Evolutionary conservation across 2,329 filamentous ascomycete species (phyloP).

Genomic region (Ceratocystis alfenasii): DNA sequence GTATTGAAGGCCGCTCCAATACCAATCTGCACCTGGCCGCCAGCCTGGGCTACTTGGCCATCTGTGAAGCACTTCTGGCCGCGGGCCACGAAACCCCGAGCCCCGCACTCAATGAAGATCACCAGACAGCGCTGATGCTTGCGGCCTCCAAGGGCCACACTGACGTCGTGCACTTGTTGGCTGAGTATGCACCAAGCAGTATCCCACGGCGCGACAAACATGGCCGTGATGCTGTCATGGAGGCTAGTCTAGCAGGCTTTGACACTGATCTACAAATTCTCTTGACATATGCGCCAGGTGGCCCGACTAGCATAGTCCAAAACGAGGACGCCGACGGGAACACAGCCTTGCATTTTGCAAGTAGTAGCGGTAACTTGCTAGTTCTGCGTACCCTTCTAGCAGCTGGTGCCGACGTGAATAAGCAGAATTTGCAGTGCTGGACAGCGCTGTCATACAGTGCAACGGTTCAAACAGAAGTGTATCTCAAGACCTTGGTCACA

Average conservation of each 20-base stretch:
- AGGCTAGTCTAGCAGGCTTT: conserved; percentile 47
- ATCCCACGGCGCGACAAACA: conserved; percentile 54
- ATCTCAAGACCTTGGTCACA: conserved; percentile 63
- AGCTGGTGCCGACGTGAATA: conserved; percentile 63
- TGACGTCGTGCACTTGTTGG: conserved; percentile 61
- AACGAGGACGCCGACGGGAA: conserved; percentile 62
- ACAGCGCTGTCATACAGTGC: conserved; percentile 72
- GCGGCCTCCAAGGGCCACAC: conserved; percentile 58
- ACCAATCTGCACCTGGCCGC: conserved; percentile 75
- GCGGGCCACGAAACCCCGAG: conserved; percentile 62
- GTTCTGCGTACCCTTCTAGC: conserved; percentile 65
- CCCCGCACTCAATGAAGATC: conserved; percentile 64
- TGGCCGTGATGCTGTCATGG: conserved; percentile 62
- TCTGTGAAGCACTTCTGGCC: conserved; percentile 58
- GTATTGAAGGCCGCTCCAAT: conserved; percentile 57
- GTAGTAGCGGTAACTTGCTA: conserved; percentile 66
- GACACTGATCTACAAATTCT: conserved; percentile 55
- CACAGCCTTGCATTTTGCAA: conserved; percentile 77
- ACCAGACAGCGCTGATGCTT: conserved; percentile 72
- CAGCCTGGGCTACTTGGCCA: conserved; percentile 54
- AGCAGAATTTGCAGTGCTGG: conserved; percentile 66
- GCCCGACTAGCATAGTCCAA: conserved; percentile 41
- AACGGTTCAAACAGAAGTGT: conserved; percentile 72
- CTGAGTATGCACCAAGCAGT: conserved; percentile 48
- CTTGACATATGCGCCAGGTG: conserved; percentile 47